These are phyloP conservation scores for Myxozyma vanderwaltii DNA, from an alignment of 805 yeast species.

Conservation along the genomic window DNA sequence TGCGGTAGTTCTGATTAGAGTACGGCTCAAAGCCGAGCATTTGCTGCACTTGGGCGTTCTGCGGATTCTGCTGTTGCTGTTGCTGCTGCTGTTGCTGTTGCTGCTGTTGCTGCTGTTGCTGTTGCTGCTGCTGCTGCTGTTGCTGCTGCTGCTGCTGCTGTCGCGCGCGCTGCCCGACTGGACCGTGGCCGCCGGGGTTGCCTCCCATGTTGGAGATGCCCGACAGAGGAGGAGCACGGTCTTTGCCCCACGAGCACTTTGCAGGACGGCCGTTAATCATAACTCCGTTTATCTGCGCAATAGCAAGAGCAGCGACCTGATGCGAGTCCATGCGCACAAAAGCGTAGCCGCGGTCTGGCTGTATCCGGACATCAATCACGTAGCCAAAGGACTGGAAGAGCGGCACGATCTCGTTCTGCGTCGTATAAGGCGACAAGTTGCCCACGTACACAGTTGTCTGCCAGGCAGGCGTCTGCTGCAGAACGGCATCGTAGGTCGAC, in stretches of 20 bases:
- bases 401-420: constrained; percentile 72
- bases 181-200: background rate
- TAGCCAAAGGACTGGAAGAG: constrained; percentile 77
- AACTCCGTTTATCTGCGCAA: constrained; percentile 69
- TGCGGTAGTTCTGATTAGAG: background rate
- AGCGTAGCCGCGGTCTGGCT: constrained; percentile 83
- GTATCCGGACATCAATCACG: constrained; percentile 76
- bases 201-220: constrained; percentile 4
- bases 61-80: constrained; percentile 53
- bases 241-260: constrained; percentile 88
- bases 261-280: constrained; percentile 72
- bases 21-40: constrained; percentile 1
- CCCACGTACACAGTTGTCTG: constrained; percentile 86
- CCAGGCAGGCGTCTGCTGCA: constrained; percentile 80
- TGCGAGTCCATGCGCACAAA: constrained; percentile 85
- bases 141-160: constrained; percentile 53
- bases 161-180: background rate
- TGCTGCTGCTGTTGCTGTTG: constrained; percentile 43
- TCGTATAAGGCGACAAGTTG: constrained; percentile 74
- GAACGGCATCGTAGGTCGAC: constrained; percentile 58
- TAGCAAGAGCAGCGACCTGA: constrained; percentile 86
- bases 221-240: constrained; percentile 36
- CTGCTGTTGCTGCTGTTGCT: constrained; percentile 49
- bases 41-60: background rate
- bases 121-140: background rate